These are phyloP conservation scores for Colletotrichum magnum DNA, from an alignment of 2,329 filamentous ascomycete genomes.

Conservation along the genomic window DNA sequence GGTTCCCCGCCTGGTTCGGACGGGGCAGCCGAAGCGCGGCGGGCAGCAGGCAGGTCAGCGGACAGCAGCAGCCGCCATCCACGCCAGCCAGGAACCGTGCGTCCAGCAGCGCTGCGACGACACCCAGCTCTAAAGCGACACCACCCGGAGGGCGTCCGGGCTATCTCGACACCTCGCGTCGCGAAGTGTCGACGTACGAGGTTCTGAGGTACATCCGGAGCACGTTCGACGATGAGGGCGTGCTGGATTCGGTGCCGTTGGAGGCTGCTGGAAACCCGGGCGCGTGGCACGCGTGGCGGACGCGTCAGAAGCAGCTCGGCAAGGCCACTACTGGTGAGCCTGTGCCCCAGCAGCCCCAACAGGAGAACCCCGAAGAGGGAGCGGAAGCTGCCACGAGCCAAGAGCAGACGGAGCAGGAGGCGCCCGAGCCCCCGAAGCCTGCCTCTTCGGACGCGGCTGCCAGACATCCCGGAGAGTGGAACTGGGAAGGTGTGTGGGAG, in stretches of 20 bases:
- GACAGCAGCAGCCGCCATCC: conserved; percentile 50
- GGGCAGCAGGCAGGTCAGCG: conserved; percentile 57
- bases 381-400: not conserved
- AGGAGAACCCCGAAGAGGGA: not conserved
- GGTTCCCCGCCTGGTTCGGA: conserved; percentile 93
- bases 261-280: conserved; percentile 90
- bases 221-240: conserved; percentile 82
- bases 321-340: conserved; percentile 17
- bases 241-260: conserved; percentile 84
- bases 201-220: conserved; percentile 86
- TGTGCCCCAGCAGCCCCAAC: not conserved
- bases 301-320: conserved; percentile 60
- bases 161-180: conserved; percentile 58
- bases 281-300: conserved; percentile 94
- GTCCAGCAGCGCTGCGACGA: conserved; percentile 44
- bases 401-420: conserved; percentile 43
- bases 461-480: conserved; percentile 86
- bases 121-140: conserved; percentile 50
- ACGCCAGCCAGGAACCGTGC: conserved; percentile 45
- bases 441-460: conserved; percentile 38
- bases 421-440: conserved; percentile 18
- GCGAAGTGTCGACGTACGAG: conserved; percentile 71
- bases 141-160: conserved; percentile 48
- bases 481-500: conserved; percentile 98
- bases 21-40: conserved; percentile 61